phyloP scores from a whole-genome alignment of 495 filamentous ascomycete species.

The Aspergillus kassunensis region DNA sequence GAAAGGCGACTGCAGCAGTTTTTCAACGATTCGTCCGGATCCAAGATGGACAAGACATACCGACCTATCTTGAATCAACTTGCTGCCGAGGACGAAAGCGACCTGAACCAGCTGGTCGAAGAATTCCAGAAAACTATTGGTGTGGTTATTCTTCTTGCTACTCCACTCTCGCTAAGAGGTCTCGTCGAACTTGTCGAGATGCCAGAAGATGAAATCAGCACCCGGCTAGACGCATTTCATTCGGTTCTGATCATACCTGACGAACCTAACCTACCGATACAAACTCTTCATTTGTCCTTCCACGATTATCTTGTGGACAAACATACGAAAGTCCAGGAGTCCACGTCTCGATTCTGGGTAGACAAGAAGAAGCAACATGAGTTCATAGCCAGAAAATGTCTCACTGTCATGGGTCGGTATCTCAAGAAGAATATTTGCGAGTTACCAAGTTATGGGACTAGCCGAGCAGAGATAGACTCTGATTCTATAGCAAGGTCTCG shows the following conservation, averaged over 20 bases:
- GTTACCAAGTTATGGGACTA: conserved; percentile 21
- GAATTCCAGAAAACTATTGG: conserved; percentile 20
- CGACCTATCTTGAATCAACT: conserved; percentile 22
- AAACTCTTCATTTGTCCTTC: background rate
- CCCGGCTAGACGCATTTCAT: conserved; percentile 12
- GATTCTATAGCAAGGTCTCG: conserved; percentile 16
- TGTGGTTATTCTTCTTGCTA: conserved; percentile 17
- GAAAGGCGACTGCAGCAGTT: conserved; percentile 13
- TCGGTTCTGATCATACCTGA: conserved; percentile 21
- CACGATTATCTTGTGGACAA: background rate
- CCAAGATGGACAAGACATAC: conserved; percentile 22
- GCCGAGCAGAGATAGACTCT: conserved; percentile 17
- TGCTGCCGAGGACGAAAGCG: background rate
- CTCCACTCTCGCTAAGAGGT: conserved; percentile 13
- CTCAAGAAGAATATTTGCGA: conserved; percentile 37
- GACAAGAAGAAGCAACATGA: conserved; percentile 15
- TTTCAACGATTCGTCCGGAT: conserved; percentile 11
- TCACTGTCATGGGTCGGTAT: conserved; percentile 25
- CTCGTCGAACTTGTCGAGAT: conserved; percentile 11
- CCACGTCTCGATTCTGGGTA: conserved; percentile 22
- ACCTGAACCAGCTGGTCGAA: conserved; percentile 3
- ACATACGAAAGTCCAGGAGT: background rate
- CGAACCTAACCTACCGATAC: conserved; percentile 6
- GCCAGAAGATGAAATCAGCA: background rate
- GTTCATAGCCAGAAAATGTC: conserved; percentile 16